Base-by-base conservation (phyloP, 2,329 filamentous ascomycete species). In the Scortechinia acanthostroma region DNA sequence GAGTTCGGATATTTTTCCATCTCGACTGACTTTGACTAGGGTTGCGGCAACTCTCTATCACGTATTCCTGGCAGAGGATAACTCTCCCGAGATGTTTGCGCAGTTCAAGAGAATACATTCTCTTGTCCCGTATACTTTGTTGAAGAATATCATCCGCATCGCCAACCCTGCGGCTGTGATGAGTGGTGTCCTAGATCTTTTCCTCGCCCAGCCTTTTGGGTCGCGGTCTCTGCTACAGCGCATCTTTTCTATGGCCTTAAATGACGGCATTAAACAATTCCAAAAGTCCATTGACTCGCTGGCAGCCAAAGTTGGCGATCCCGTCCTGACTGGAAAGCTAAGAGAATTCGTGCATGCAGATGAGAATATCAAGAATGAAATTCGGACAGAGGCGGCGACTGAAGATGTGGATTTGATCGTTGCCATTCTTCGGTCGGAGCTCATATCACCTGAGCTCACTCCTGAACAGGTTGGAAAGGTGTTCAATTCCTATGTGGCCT, bases 101-200 rank as follows among this genome's bases (percentile, higher is more conserved):
- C 93, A 98, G 63, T 83, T 86, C 3, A 95, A 91, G 66, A 81
- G 88, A 49, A 96, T 97, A 44, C 93, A 98, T 60, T 95, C 91
- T 1, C 76, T 97, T 46, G 86, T 98, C 40, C 93, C 93, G 0
- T 98, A 98, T 59, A 86, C 84, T 1, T 72, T 96, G 43, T 74
- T 98, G 60, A 98, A 98, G 70, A 96, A 97, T 58, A 89, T 95
- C 42, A 97, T 98, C 56, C 83, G 91, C 46, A 89, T 97, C 53
- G 90, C 93, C 19, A 98, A 98, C 54, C 93, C 93, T 2, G 91
- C 91, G 1, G 89, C 90, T 4, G 93, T 98, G 51, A 97, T 98
- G 91, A 88, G 86, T n/a, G 86, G 86, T 17, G 83, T 97, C 40
- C 74, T 98, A 19, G 93, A 98, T 60, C 76, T 98, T 42, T 98